These are phyloP conservation scores for Calocybe gambosa DNA, from an alignment of 1,284 basidiomycete genomes.

Conservation along the genomic window DNA sequence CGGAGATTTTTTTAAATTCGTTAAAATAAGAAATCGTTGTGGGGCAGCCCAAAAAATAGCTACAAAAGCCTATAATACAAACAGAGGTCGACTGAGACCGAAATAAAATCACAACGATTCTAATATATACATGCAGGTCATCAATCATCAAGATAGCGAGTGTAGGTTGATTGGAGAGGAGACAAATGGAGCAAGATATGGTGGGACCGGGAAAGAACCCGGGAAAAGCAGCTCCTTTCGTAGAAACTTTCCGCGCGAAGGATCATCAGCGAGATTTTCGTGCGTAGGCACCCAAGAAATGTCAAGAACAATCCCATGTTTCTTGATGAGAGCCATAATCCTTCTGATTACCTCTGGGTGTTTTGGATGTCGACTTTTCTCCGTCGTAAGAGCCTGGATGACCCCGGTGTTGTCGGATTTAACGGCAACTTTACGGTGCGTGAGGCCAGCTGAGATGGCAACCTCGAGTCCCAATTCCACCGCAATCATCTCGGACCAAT, in stretches of 20 bases:
- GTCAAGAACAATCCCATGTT: conserved; percentile 6
- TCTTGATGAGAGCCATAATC: conserved; percentile 8
- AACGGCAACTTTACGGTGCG: conserved; percentile 10
- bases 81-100: too few species aligned
- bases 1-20: too few species aligned
- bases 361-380: conserved; percentile 11
- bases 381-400: conserved; percentile 14
- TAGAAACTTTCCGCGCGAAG: conserved; percentile 14
- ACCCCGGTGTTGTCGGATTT: conserved; percentile 22
- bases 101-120: too few species aligned
- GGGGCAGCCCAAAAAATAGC: too few species aligned
- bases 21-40: too few species aligned
- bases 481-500: conserved; percentile 31
- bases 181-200: too few species aligned
- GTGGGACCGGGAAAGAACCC: too few species aligned
- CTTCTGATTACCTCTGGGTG: conserved; percentile 13
- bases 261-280: conserved; percentile 16
- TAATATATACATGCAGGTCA: too few species aligned
- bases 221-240: conserved; percentile 11
- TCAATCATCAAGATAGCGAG: too few species aligned
- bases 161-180: too few species aligned
- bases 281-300: conserved; percentile 15
- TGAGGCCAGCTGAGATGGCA: conserved; percentile 18
- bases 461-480: conserved; percentile 28
- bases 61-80: too few species aligned